phyloP scores from a whole-genome alignment of 352 stramenopile species.

The Pythium brachiatum region DNA sequence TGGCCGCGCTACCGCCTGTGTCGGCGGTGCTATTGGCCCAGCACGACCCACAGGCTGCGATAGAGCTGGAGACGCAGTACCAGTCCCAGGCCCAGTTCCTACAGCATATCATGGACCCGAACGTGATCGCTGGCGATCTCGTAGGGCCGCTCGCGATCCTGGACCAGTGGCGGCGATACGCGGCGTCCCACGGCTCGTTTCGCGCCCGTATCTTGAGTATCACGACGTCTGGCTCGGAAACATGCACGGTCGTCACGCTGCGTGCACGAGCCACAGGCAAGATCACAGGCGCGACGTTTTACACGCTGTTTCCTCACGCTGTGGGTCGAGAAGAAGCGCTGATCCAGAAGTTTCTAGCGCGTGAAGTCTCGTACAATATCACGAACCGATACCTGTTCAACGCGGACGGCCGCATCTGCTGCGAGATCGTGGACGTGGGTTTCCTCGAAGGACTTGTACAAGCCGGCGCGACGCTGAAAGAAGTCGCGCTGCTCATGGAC shows the following conservation, averaged over 20 bases:
- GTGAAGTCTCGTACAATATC: slow-evolving; percentile 19
- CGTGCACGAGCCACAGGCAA: slow-evolving; percentile 11
- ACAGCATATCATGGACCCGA: slow-evolving; percentile 13
- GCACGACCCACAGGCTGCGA: background rate
- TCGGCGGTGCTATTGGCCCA: background rate
- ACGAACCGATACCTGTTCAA: slow-evolving; percentile 19
- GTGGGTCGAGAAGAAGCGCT: slow-evolving; percentile 4
- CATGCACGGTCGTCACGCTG: slow-evolving; percentile 17
- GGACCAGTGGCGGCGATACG: slow-evolving; percentile 23
- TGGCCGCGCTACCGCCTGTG: slow-evolving; percentile 1
- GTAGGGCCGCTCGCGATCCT: slow-evolving; percentile 13
- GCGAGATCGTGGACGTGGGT: slow-evolving; percentile 18
- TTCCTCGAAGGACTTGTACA: slow-evolving; percentile 12
- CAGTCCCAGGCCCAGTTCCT: slow-evolving; percentile 10
- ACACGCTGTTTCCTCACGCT: slow-evolving; percentile 16
- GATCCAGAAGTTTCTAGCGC: slow-evolving; percentile 18
- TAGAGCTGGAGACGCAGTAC: slow-evolving; percentile 1
- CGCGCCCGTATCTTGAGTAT: background rate
- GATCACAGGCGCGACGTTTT: slow-evolving; percentile 24
- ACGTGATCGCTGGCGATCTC: slow-evolving; percentile 10
- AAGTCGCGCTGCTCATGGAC: slow-evolving; percentile 18
- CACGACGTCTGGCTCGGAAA: slow-evolving; percentile 2
- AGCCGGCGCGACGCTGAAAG: slow-evolving; percentile 3
- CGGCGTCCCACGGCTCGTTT: slow-evolving; percentile 17
- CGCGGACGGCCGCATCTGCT: slow-evolving; percentile 15